Conservation (phyloP, 2,329 filamentous ascomycete genomes). For the Fusarium marasasianum region DNA sequence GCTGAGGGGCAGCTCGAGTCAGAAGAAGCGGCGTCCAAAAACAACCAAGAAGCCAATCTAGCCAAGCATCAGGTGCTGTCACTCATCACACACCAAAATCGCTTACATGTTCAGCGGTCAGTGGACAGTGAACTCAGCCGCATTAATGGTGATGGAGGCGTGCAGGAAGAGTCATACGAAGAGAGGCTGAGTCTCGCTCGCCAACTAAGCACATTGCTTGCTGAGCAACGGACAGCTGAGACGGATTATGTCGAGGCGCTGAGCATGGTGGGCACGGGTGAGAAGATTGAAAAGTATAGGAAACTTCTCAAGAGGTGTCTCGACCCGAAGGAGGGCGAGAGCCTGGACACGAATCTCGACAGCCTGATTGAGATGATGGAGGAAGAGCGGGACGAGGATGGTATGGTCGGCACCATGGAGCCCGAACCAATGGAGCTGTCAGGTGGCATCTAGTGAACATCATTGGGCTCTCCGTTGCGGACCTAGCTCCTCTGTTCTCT, state of each 20-base stretch:
- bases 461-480: slow-evolving; percentile 14
- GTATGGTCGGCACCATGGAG: slow-evolving; percentile 45
- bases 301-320: slow-evolving; percentile 74
- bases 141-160: slow-evolving; percentile 57
- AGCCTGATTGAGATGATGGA: slow-evolving; percentile 71
- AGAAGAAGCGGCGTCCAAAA: slow-evolving; percentile 62
- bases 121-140: slow-evolving; percentile 61
- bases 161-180: slow-evolving; percentile 58
- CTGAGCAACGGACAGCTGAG: slow-evolving; percentile 70
- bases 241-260: slow-evolving; percentile 74
- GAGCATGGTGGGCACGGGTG: slow-evolving; percentile 74
- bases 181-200: slow-evolving; percentile 67
- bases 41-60: slow-evolving; percentile 60
- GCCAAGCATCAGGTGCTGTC: slow-evolving; percentile 60
- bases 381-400: slow-evolving; percentile 63
- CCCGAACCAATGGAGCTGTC: slow-evolving; percentile 46
- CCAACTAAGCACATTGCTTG: slow-evolving; percentile 64
- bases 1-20: slow-evolving; percentile 64
- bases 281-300: slow-evolving; percentile 78
- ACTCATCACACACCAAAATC: slow-evolving; percentile 62
- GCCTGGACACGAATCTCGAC: slow-evolving; percentile 71
- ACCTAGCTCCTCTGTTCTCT: background rate
- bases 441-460: slow-evolving; percentile 35
- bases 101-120: slow-evolving; percentile 61
- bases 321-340: slow-evolving; percentile 72